Base-by-base conservation (phyloP, 805 yeast species). In the Torulaspora maleeae region DNA sequence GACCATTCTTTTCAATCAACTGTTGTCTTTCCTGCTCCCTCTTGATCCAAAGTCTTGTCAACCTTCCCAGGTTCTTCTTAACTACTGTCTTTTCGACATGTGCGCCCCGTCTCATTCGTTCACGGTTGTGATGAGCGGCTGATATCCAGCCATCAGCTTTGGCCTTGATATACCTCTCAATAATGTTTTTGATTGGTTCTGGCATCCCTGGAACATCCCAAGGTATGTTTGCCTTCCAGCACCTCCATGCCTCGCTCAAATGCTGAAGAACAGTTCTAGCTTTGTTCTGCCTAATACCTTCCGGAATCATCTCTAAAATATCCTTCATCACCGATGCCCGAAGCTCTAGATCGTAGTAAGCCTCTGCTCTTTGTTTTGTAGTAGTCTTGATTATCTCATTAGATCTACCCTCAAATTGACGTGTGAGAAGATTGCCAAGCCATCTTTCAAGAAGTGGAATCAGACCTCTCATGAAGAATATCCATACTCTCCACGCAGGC, bases 161-260 rank as follows among this genome's bases (percentile, higher is more conserved):
- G 0, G 96, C 95, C 58, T 88, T 83, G 39, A 93, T 82, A 58
- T 93, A 93, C 36, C 96, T 77, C 59, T 86, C 83, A 49, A 93
- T 90, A 30, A 93, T 86, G 36, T 79, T 78, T 53, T 82, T 93
- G 20, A 93, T 79, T 0, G 97, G 97, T 43, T 77, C 84, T 1
- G 99, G 99, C 67, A 93, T 72, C 0, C 98, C 98, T 1, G 96
- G 95, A 12, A 93, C 98, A 54, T 87, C 82, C 98, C 98, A 93
- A 0, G 97, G 96, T 47, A 93, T 84, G 60, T 93, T 91, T 2
- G 99, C 99, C 64, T 93, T 93, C 99, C 99, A 93, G 64, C 98
- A 93, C 63, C 99, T 73, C 99, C 99, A 93, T 0, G 99, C 99
- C 64, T 93, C 99, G 60, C 95, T 86, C 47, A 93, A 72, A 66